Evolutionary conservation across 2,329 filamentous ascomycete species (phyloP), one percentile per base, ranked within the genome.

Genomic region (Penicillium sp.): DNA sequence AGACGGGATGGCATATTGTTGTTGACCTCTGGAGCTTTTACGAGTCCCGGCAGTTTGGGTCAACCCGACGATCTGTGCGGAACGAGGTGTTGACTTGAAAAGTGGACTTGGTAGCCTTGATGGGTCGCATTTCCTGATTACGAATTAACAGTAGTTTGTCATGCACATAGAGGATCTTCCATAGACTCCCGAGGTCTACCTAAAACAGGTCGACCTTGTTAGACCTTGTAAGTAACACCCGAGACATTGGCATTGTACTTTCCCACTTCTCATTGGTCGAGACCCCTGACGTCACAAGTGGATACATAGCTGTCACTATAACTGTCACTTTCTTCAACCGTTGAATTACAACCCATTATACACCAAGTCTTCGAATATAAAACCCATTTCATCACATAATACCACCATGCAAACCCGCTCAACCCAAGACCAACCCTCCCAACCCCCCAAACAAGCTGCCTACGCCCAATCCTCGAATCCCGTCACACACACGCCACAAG

Each of bases 361-460:
- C 11, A 6, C 11, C 31, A 33, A 36, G 7, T 8, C 34, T n/a
- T n/a, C 4, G 0, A 38, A 38, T 19, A 11, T 9, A 8, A 16
- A n/a, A n/a, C 11, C 9, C 10, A 10, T 36, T 36, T 8, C 7
- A n/a, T 19, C 16, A 19, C n/a, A 19, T 39, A 7, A 34, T 29
- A n/a, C n/a, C 11, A 38, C 19, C 13, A 50, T 71, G 68, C 38
- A 65, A 34, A 56, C 60, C 21, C 51, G 55, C 33, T 54, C 59
- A 47, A n/a, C 57, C 16, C 51, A 52, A 50, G 25, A 23, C 25
- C 65, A 68, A 57, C 63, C 65, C 15, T 49, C 65, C 23, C 72
- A 75, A 60, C 73, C 73, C 4, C 68, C 72, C 21, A 72, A 73
- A 60, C 53, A 74, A 69, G 64, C 70, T 4, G 60, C 67, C 43